A percentile compares a stretch with the other conserved stretches of the same genome.
These are phyloP conservation scores for Fusarium camptoceras DNA, from an alignment of 2,329 filamentous ascomycete species.

Conservation along the genomic window DNA sequence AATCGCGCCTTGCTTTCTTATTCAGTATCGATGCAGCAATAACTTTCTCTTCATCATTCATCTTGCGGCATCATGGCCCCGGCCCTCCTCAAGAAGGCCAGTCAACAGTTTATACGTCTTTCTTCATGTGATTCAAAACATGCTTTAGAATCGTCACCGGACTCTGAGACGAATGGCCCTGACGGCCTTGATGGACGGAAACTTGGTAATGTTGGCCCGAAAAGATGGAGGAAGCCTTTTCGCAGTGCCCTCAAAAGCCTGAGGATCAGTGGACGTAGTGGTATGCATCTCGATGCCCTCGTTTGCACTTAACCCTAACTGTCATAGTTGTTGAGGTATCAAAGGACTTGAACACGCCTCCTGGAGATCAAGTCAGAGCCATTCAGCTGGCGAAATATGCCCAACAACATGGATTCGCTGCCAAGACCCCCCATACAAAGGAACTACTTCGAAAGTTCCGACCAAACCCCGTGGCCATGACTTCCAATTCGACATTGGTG, in stretches of 20 bases:
- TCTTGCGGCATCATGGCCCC: slow-evolving; percentile 47
- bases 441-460: slow-evolving; percentile 46
- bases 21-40: slow-evolving; percentile 19
- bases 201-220: slow-evolving; percentile 46
- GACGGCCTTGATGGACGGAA: slow-evolving; percentile 34
- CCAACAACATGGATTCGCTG: slow-evolving; percentile 13
- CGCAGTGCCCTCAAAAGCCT: slow-evolving; percentile 51
- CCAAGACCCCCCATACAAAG: slow-evolving; percentile 39
- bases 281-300: slow-evolving; percentile 18
- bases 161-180: slow-evolving; percentile 2
- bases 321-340: slow-evolving; percentile 44
- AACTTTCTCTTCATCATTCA: slow-evolving; percentile 14
- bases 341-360: slow-evolving; percentile 9
- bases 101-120: slow-evolving; percentile 40
- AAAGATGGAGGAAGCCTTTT: slow-evolving; percentile 54
- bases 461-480: slow-evolving; percentile 40
- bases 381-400: background rate
- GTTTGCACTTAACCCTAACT: background rate
- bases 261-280: slow-evolving; percentile 46
- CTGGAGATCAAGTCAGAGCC: slow-evolving; percentile 8
- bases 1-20: slow-evolving; percentile 3
- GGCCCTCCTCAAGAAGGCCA: slow-evolving; percentile 44
- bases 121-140: slow-evolving; percentile 31
- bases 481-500: slow-evolving; percentile 48
- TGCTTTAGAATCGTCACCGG: slow-evolving; percentile 15